phyloP scores from a whole-genome alignment of 768 basidiomycete genomes.

The Termitomyces eurrhizus region DNA sequence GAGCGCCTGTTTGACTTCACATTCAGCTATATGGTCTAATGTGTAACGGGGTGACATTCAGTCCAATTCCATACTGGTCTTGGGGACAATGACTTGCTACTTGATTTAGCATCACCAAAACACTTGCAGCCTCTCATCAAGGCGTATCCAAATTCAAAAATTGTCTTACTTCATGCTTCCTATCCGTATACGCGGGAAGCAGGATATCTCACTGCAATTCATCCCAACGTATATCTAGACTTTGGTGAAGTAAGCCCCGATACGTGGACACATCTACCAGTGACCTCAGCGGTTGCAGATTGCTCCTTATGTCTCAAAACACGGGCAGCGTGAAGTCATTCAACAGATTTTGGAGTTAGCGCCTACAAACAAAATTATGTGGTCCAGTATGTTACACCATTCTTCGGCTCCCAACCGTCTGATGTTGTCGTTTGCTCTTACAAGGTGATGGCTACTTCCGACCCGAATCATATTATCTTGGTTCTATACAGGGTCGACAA shows the following conservation, averaged over 20 bases:
- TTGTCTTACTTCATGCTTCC: conserved; percentile 72
- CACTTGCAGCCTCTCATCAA: conserved; percentile 67
- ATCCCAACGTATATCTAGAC: conserved; percentile 73
- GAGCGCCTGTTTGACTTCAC: conserved; percentile 10
- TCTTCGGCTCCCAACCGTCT: background rate
- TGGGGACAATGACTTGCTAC: conserved; percentile 67
- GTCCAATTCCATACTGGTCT: conserved; percentile 86
- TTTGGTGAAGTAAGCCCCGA: conserved; percentile 61
- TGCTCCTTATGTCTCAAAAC: conserved; percentile 61
- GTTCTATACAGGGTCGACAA: conserved; percentile 57
- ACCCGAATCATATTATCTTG: conserved; percentile 76
- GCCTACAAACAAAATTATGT: conserved; percentile 78
- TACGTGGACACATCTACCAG: background rate
- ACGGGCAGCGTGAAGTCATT: conserved; percentile 58
- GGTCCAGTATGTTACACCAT: conserved; percentile 53
- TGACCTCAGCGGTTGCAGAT: conserved; percentile 30
- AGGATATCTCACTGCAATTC: conserved; percentile 69
- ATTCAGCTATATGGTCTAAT: background rate
- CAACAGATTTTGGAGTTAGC: conserved; percentile 64
- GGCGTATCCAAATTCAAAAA: conserved; percentile 51
- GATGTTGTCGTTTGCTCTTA: background rate
- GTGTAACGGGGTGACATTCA: conserved; percentile 20
- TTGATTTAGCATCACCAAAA: conserved; percentile 57
- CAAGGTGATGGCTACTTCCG: conserved; percentile 67
- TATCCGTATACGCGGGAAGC: conserved; percentile 80